Percentiles rank a stretch among this genome's conserved stretches.
These are phyloP conservation scores for Rhodamnia argentea DNA, from an alignment of 345 rosid species.

Conservation along the genomic window DNA sequence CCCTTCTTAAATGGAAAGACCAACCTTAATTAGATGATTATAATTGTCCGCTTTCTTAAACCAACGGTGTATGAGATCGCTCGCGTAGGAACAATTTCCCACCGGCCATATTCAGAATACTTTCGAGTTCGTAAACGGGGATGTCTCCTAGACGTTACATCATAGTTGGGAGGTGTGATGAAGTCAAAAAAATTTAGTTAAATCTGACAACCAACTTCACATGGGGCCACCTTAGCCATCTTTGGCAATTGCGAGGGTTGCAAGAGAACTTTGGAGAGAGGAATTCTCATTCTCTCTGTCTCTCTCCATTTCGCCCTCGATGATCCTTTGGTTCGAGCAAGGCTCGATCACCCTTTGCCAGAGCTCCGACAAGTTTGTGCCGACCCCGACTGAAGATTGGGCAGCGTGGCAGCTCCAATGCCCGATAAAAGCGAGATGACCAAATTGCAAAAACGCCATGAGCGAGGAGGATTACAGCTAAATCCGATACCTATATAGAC, in stretches of 20 bases:
- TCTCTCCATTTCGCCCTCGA: background rate
- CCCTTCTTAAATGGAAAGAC: no score
- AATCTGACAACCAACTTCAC: background rate
- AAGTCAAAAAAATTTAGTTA: background rate
- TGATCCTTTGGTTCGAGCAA: background rate
- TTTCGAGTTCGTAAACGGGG: background rate
- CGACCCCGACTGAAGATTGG: background rate
- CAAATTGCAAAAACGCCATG: fast-evolving
- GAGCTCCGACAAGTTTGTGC: background rate
- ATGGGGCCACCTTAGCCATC: background rate
- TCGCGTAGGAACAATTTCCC: background rate
- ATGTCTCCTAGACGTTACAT: background rate
- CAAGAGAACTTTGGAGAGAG: background rate
- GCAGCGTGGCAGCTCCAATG: background rate
- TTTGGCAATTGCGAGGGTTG: background rate
- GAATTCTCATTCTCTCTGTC: background rate
- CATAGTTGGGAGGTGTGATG: background rate
- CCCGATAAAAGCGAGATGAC: background rate
- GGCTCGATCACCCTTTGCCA: background rate
- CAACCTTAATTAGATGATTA: no score
- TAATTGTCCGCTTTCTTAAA: background rate
- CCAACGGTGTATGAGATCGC: background rate
- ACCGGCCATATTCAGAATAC: no score
- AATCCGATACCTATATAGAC: background rate
- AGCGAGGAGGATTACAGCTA: background rate